phyloP scores from a whole-genome alignment of 2,329 filamentous ascomycete genomes.

The Venturia effusa region DNA sequence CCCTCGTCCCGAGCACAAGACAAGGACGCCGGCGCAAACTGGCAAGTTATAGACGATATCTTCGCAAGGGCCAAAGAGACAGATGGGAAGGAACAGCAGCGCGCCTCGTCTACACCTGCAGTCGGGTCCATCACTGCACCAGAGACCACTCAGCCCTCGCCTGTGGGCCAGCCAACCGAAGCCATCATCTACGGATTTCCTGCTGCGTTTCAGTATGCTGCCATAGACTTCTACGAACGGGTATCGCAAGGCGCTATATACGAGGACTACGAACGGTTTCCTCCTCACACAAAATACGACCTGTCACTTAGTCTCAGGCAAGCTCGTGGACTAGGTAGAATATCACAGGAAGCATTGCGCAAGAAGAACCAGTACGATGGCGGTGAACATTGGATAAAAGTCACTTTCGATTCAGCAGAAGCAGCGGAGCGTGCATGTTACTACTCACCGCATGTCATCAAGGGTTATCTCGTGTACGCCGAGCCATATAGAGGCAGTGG shows the following conservation, averaged over 20 bases:
- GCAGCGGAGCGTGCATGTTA: conserved; percentile 38
- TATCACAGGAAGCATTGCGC: conserved; percentile 62
- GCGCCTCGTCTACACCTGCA: conserved; percentile 17
- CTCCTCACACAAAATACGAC: conserved; percentile 65
- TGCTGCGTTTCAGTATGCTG: conserved; percentile 63
- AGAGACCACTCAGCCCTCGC: conserved; percentile 26
- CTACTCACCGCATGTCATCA: conserved; percentile 35
- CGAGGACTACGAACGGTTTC: conserved; percentile 83
- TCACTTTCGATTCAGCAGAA: conserved; percentile 39
- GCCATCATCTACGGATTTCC: conserved; percentile 77
- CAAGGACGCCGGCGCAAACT: conserved; percentile 32
- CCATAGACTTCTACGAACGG: conserved; percentile 78
- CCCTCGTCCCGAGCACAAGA: conserved; percentile 47
- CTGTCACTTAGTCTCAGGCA: conserved; percentile 58
- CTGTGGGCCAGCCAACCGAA: conserved; percentile 52
- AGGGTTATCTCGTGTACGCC: conserved; percentile 37
- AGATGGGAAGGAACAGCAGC: conserved; percentile 10
- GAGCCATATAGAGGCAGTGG: conserved; percentile 35
- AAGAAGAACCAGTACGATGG: conserved; percentile 75
- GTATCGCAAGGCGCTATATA: conserved; percentile 71
- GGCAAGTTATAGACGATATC: conserved; percentile 36
- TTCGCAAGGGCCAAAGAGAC: conserved; percentile 22
- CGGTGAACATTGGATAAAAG: conserved; percentile 77
- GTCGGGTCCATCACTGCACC: conserved; percentile 14
- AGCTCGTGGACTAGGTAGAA: conserved; percentile 48